These are phyloP conservation scores for Sonneratia alba DNA, from an alignment of 345 rosid species.

Conservation along the genomic window DNA sequence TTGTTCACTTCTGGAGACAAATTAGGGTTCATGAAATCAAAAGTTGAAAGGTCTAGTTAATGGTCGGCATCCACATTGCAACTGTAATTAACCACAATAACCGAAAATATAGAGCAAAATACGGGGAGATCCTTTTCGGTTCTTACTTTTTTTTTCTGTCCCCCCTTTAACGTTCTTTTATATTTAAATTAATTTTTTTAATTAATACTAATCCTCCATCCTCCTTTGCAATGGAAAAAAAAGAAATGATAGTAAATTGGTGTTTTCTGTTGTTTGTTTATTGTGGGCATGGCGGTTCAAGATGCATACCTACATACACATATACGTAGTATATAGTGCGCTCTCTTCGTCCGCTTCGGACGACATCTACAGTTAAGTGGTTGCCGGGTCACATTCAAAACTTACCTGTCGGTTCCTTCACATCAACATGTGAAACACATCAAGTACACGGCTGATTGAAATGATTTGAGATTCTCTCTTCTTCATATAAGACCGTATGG, in stretches of 20 bases:
- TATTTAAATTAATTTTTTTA: too few species aligned
- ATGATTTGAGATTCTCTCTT: too few species aligned
- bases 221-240: too few species aligned
- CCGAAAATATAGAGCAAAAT: neutral
- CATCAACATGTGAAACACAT: neutral
- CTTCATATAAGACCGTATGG: too few species aligned
- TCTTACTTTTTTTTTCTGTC: neutral
- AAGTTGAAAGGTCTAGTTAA: neutral
- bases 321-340: too few species aligned
- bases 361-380: neutral
- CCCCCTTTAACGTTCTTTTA: too few species aligned
- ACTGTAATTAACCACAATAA: conserved; percentile 3
- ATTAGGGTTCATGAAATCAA: neutral
- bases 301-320: too few species aligned
- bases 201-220: too few species aligned
- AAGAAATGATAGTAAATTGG: too few species aligned
- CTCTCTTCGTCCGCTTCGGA: neutral
- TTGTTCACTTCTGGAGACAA: neutral
- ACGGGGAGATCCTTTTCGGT: neutral
- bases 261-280: too few species aligned
- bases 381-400: neutral
- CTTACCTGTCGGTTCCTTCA: neutral
- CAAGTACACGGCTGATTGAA: too few species aligned
- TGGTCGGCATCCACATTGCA: neutral
- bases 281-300: too few species aligned